Evolutionary conservation across 495 filamentous ascomycete species (phyloP).

Genomic region (Penicillium pulvis): DNA sequence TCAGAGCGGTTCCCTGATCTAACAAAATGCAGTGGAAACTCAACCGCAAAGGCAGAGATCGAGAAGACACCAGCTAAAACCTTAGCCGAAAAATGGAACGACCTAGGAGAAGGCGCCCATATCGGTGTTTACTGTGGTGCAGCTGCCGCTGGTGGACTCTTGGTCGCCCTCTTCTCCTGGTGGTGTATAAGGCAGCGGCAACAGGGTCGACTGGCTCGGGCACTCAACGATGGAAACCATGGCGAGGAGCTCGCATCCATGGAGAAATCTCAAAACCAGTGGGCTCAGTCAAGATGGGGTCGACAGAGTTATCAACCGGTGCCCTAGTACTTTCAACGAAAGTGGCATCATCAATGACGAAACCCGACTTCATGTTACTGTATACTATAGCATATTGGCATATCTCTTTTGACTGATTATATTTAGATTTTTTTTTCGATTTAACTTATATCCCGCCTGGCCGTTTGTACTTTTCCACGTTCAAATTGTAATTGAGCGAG

Average conservation of each 20-base stretch:
- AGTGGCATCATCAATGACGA: not conserved
- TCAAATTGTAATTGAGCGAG: too few relatives aligned
- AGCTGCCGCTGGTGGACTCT: slow-evolving; percentile 10
- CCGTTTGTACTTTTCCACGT: too few relatives aligned
- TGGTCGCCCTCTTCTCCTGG: slow-evolving; percentile 12
- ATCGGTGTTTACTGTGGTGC: slow-evolving; percentile 29
- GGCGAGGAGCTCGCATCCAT: slow-evolving; percentile 12
- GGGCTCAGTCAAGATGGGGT: slow-evolving; percentile 20
- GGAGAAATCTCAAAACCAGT: slow-evolving; percentile 14
- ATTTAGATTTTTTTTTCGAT: not conserved
- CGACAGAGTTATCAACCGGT: slow-evolving; percentile 18
- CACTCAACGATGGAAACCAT: slow-evolving; percentile 17
- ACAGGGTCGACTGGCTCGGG: slow-evolving; percentile 22
- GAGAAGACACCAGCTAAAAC: slow-evolving; percentile 38
- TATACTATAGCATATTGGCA: not conserved
- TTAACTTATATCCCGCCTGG: not conserved
- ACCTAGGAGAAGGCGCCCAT: slow-evolving; percentile 52
- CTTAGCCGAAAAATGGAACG: slow-evolving; percentile 57
- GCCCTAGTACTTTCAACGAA: not conserved
- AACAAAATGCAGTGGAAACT: slow-evolving; percentile 50
- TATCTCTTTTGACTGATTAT: not conserved
- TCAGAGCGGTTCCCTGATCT: slow-evolving; percentile 6
- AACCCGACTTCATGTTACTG: not conserved
- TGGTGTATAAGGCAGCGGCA: slow-evolving; percentile 21
- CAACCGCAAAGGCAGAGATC: slow-evolving; percentile 45